Base-by-base conservation (phyloP, 179 eudicot genomes). In the Sideroxylon spinosum region DNA sequence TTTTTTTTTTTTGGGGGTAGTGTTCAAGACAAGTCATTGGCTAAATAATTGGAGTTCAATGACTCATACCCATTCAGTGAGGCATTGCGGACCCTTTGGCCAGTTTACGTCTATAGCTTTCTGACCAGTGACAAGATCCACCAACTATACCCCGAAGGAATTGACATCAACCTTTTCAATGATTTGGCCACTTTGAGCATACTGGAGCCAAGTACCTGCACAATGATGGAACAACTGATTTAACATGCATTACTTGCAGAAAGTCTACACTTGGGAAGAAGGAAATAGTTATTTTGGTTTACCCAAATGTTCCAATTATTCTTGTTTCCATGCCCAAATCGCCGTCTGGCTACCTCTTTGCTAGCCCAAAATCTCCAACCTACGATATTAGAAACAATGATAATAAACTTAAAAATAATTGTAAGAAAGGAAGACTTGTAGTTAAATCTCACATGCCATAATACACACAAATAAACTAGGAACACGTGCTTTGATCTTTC, bases 311-410 rank as follows among this genome's bases (percentile, higher is more conserved):
- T 73, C 98, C 98, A 55, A 93, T 91, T 56, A 93, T 86, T 78
- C 98, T 87, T 11, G 94, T 93, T 80, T 90, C 91, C 28, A 81
- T 89, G 25, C 90, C 90, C 72, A 85, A 65, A 66, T 85, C 91
- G 78, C 96, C 94, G 78, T 90, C 93, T 50, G 93, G 88, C 77
- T 91, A n/a, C n/a, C n/a, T n/a, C n/a, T n/a, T n/a, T 37, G 98
- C 98, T 48, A 93, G 82, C 65, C 98, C 98, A 87, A 93, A 93
- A 79, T 93, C 98, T 76, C 98, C 98, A 53, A 93, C 98, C 98
- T 93, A 62, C 76, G 12, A 57, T 37, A 78, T 55, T 9, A 79
- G 23, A 49, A 63, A 68, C 37, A 28, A 46, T 11, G 12, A 25
- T 23, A 26, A 3, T 28, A 5, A 53, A 73, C 29, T 9, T 3